phyloP scores from a whole-genome alignment of 176 grass and related monocot species.

The Thinopyrum elongatum region DNA sequence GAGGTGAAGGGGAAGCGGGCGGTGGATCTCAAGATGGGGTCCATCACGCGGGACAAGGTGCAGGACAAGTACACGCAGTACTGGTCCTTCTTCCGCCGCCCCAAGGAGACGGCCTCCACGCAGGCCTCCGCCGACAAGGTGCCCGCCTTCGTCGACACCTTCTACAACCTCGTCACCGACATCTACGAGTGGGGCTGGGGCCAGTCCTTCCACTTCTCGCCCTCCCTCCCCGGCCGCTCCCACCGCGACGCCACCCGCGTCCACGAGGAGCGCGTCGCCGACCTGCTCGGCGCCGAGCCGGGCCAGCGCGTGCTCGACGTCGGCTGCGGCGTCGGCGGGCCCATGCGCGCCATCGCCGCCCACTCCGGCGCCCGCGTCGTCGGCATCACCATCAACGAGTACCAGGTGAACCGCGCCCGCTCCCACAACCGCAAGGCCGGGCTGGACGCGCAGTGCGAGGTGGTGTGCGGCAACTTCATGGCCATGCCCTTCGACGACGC shows the following conservation, averaged over 20 bases:
- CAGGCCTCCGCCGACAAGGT: constrained; percentile 64
- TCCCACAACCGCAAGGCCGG: constrained; percentile 89
- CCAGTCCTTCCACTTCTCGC: constrained; percentile 98
- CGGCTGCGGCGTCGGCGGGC: constrained; percentile 88
- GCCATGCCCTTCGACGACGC: constrained; percentile 77
- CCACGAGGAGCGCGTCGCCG: constrained; percentile 83
- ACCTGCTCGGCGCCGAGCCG: constrained; percentile 52
- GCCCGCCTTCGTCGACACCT: constrained; percentile 95
- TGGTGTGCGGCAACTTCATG: constrained; percentile 98
- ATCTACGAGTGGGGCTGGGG: constrained; percentile 99
- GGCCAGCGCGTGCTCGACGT: constrained; percentile 77
- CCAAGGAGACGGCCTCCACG: constrained; percentile 72
- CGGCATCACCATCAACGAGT: constrained; percentile 99
- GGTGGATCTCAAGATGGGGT: constrained; percentile 97
- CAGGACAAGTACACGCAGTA: constrained; percentile 98
- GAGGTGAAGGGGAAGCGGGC: constrained; percentile 99
- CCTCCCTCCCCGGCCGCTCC: constrained; percentile 54
- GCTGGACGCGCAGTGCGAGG: constrained; percentile 68
- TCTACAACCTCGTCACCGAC: constrained; percentile 99
- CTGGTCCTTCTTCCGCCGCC: constrained; percentile 97
- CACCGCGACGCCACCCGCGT: constrained; percentile 88
- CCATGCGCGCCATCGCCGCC: constrained; percentile 92
- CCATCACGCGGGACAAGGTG: constrained; percentile 73
- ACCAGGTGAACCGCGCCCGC: constrained; percentile 90
- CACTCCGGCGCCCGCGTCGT: constrained; percentile 73